Conservation (phyloP, 1,284 basidiomycete genomes). For the Fomitiporia mediterranea region DNA sequence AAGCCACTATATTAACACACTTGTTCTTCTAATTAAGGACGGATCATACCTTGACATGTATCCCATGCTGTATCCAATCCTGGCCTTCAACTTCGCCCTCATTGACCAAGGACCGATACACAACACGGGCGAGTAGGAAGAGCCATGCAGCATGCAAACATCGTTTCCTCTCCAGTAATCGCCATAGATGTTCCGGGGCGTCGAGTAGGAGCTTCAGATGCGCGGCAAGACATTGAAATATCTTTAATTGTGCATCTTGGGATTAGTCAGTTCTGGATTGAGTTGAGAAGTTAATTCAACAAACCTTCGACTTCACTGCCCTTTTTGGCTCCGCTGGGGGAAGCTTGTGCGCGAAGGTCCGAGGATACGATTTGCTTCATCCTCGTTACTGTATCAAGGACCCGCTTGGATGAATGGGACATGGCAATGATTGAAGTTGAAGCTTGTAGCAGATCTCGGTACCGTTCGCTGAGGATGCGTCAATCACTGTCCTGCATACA, state of each 20-base stretch:
- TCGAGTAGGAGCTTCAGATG: conserved; percentile 86
- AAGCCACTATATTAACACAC: background rate
- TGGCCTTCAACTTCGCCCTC: conserved; percentile 57
- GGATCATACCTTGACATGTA: conserved; percentile 52
- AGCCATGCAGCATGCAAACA: conserved; percentile 83
- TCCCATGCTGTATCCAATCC: conserved; percentile 55
- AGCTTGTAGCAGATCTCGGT: conserved; percentile 88
- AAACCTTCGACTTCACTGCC: conserved; percentile 6
- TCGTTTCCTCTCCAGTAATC: conserved; percentile 71
- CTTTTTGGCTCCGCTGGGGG: conserved; percentile 35
- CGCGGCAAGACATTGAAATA: conserved; percentile 73
- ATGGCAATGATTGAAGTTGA: conserved; percentile 84
- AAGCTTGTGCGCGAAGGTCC: conserved; percentile 38
- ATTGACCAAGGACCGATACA: conserved; percentile 60
- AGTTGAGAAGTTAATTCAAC: background rate
- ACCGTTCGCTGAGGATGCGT: conserved; percentile 79
- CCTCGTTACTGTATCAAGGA: conserved; percentile 56
- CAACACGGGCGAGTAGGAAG: conserved; percentile 80
- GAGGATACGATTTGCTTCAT: conserved; percentile 34
- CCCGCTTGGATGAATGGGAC: conserved; percentile 58
- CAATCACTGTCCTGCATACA: conserved; percentile 33
- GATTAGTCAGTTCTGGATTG: conserved; percentile 12
- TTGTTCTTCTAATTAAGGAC: background rate
- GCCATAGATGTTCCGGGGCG: conserved; percentile 85
- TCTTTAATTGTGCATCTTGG: conserved; percentile 63